Conservation (phyloP, 1,284 basidiomycete species). For the Fistulina hepatica region DNA sequence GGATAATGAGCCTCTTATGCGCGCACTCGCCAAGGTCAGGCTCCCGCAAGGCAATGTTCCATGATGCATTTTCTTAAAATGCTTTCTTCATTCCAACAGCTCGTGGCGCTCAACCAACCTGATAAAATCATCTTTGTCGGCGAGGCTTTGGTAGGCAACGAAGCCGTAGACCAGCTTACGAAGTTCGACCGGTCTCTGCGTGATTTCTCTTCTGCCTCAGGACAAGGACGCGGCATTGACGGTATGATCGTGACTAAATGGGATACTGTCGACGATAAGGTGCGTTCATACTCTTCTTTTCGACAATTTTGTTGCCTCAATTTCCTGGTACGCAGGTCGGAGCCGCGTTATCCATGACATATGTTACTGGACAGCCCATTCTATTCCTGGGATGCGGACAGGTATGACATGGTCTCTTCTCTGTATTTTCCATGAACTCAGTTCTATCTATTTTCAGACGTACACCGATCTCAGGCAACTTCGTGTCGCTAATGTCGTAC, state of each 20-base stretch:
- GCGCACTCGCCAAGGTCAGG: slow-evolving; percentile 85
- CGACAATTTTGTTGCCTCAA: slow-evolving; percentile 11
- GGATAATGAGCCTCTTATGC: slow-evolving; percentile 97
- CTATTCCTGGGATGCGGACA: slow-evolving; percentile 94
- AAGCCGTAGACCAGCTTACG: slow-evolving; percentile 89
- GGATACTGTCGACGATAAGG: slow-evolving; percentile 94
- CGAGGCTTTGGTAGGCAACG: slow-evolving; percentile 92
- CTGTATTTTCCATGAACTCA: slow-evolving; percentile 10
- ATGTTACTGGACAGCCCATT: slow-evolving; percentile 93
- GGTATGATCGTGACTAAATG: slow-evolving; percentile 96
- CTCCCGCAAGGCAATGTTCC: slow-evolving; percentile 4
- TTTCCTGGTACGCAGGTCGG: slow-evolving; percentile 57
- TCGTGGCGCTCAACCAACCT: slow-evolving; percentile 83
- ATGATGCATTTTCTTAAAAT: not conserved
- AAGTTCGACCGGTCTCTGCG: slow-evolving; percentile 89
- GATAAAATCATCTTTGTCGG: slow-evolving; percentile 97
- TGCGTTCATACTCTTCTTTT: slow-evolving; percentile 19
- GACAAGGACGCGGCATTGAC: slow-evolving; percentile 76
- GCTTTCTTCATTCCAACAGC: slow-evolving; percentile 30
- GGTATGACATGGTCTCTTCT: slow-evolving; percentile 34
- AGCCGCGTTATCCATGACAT: slow-evolving; percentile 94
- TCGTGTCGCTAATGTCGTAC: slow-evolving; percentile 85
- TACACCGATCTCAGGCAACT: slow-evolving; percentile 89
- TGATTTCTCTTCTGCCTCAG: slow-evolving; percentile 73
- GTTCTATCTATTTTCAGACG: slow-evolving; percentile 40